Percentiles rank a stretch among this genome's conserved stretches.
phyloP scores from a whole-genome alignment of 495 filamentous ascomycete species.

The Annulohypoxylon moriforme region DNA sequence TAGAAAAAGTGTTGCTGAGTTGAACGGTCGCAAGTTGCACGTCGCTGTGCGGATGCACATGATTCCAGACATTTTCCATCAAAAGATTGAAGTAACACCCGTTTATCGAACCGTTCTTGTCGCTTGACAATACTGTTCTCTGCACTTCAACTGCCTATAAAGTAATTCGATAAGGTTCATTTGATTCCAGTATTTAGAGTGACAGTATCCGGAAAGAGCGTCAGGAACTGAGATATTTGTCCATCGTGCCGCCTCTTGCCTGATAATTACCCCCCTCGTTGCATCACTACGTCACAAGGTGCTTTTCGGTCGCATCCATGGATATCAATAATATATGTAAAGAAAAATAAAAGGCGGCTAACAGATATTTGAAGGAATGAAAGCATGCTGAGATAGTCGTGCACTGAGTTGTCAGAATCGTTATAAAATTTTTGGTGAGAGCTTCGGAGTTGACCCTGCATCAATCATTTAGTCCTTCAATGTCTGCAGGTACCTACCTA shows the following conservation, averaged over 20 bases:
- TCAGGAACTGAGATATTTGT: neutral
- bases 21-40: neutral
- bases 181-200: neutral
- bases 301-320: neutral
- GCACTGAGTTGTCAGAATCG: too few relatives aligned
- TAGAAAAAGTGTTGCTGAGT: neutral
- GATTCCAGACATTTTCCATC: neutral
- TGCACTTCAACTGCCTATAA: neutral
- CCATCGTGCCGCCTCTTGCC: too few relatives aligned
- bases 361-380: neutral
- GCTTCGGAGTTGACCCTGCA: too few relatives aligned
- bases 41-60: conserved; percentile 21
- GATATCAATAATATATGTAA: neutral
- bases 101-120: neutral
- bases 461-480: too few relatives aligned
- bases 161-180: neutral
- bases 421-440: too few relatives aligned
- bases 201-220: neutral
- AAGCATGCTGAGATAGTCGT: neutral
- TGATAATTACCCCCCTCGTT: neutral
- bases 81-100: neutral
- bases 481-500: too few relatives aligned
- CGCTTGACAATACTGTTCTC: neutral
- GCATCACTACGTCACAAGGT: too few relatives aligned
- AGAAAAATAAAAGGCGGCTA: neutral